Percentiles rank a stretch among this genome's conserved stretches.
These are phyloP conservation scores for Chlorella vulgaris DNA, from an alignment of 139 green algal species.

Conservation along the genomic window DNA sequence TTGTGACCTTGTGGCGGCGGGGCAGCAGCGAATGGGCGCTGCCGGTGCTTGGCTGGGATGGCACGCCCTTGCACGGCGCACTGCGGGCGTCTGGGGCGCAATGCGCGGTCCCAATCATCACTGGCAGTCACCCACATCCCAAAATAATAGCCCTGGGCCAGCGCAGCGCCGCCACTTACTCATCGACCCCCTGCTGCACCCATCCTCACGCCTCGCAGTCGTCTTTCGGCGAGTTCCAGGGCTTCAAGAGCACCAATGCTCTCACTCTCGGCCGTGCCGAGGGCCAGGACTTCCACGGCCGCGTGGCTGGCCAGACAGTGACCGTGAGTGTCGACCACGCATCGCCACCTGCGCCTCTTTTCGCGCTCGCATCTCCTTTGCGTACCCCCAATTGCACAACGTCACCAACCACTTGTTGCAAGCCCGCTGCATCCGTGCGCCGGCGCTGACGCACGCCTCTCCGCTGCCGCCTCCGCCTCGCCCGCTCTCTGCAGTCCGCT, in stretches of 20 bases:
- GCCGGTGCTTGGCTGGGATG: too few relatives aligned
- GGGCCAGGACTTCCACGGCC: conserved; percentile 17
- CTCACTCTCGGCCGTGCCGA: conserved; percentile 17
- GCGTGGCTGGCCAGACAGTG: conserved; percentile 39
- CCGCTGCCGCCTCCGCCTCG: background rate
- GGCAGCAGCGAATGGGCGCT: too few relatives aligned
- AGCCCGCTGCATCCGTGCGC: too few relatives aligned
- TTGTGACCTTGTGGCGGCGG: too few relatives aligned
- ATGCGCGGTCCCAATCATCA: background rate
- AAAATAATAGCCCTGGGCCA: background rate
- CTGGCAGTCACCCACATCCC: background rate
- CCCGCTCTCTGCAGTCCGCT: conserved; percentile 22
- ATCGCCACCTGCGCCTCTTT: background rate
- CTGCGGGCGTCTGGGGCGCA: background rate
- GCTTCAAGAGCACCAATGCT: conserved; percentile 29
- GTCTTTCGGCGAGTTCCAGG: conserved; percentile 37
- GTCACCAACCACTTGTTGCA: too few relatives aligned
- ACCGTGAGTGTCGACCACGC: conserved; percentile 34
- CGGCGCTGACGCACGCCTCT: background rate
- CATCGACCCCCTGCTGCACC: background rate
- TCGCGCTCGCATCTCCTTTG: background rate
- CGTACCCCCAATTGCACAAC: background rate
- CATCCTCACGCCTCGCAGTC: background rate
- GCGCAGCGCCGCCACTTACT: too few relatives aligned
- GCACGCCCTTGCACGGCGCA: background rate